A percentile compares a stretch with the other conserved stretches of the same genome.
These are phyloP conservation scores for Maudiozyma saulgeensis DNA, from an alignment of 805 yeast species.

Conservation along the genomic window DNA sequence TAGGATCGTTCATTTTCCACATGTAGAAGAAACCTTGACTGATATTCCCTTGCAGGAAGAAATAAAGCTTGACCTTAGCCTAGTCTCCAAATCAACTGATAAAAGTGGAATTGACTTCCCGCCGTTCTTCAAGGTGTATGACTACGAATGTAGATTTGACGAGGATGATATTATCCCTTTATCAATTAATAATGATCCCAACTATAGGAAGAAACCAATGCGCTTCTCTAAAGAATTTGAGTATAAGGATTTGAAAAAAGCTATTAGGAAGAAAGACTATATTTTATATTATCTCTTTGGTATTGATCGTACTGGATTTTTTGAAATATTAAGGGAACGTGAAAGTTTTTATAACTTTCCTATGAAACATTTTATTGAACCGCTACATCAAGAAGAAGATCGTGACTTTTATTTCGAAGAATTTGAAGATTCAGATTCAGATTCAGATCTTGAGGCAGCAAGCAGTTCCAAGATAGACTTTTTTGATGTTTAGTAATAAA, in stretches of 20 bases:
- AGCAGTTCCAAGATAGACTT: too few relatives aligned
- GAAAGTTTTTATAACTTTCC: constrained; percentile 13
- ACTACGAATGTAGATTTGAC: constrained; percentile 18
- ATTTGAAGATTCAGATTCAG: neutral
- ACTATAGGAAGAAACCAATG: constrained; percentile 6
- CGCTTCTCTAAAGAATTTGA: constrained; percentile 21
- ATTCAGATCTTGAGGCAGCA: neutral
- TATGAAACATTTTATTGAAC: constrained; percentile 8
- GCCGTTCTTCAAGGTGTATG: constrained; percentile 14
- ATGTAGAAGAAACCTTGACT: neutral
- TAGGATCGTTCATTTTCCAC: neutral
- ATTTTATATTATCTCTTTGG: constrained; percentile 19
- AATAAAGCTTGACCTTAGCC: constrained; percentile 1
- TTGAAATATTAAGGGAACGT: constrained; percentile 16
- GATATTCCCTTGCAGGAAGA: neutral
- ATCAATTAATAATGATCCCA: constrained; percentile 13
- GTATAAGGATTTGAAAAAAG: constrained; percentile 11
- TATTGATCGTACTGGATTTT: constrained; percentile 19
- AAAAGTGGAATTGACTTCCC: constrained; percentile 10
- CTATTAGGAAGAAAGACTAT: constrained; percentile 10
- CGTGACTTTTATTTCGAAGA: neutral
- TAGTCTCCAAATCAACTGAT: constrained; percentile 1
- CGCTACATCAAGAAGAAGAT: constrained; percentile 6
- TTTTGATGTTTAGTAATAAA: neutral
- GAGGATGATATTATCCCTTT: constrained; percentile 12